A percentile compares a stretch with the other conserved stretches of the same genome.
Conservation (phyloP, 176 grass and related monocot genomes). For the Aechmea fasciata region DNA sequence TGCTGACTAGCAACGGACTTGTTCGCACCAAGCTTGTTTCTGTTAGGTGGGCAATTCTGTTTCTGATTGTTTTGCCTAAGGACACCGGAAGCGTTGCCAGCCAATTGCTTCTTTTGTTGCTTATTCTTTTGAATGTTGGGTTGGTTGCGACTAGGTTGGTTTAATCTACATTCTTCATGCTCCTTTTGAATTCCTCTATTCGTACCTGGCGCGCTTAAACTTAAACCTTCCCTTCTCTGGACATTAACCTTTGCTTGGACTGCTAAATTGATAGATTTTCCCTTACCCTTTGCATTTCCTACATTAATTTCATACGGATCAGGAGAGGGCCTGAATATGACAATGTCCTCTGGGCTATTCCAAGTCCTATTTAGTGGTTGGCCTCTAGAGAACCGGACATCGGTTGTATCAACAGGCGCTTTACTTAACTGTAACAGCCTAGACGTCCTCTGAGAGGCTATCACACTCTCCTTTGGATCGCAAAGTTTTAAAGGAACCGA, state of each 20-base stretch:
- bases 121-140: slow-evolving; percentile 49
- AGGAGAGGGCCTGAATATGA: slow-evolving; percentile 43
- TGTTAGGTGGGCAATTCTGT: slow-evolving; percentile 50
- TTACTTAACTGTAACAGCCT: slow-evolving; percentile 39
- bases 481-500: slow-evolving; percentile 37
- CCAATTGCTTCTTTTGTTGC: slow-evolving; percentile 46
- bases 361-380: slow-evolving; percentile 33
- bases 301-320: slow-evolving; percentile 47
- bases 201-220: slow-evolving; percentile 32
- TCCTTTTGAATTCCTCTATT: slow-evolving; percentile 44
- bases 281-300: slow-evolving; percentile 41
- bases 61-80: slow-evolving; percentile 87
- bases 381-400: slow-evolving; percentile 27
- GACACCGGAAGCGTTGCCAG: slow-evolving; percentile 31
- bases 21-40: slow-evolving; percentile 36
- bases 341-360: slow-evolving; percentile 58
- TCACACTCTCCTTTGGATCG: slow-evolving; percentile 28
- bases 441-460: slow-evolving; percentile 28
- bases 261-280: slow-evolving; percentile 59
- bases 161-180: slow-evolving; percentile 40
- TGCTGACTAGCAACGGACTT: slow-evolving; percentile 48
- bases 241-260: slow-evolving; percentile 79
- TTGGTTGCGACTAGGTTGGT: slow-evolving; percentile 40
- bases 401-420: slow-evolving; percentile 22
- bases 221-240: slow-evolving; percentile 63